Evolutionary conservation across 2,329 filamentous ascomycete species (phyloP), one percentile per base, ranked within the genome.

Genomic region (Sporothrix sp.): DNA sequence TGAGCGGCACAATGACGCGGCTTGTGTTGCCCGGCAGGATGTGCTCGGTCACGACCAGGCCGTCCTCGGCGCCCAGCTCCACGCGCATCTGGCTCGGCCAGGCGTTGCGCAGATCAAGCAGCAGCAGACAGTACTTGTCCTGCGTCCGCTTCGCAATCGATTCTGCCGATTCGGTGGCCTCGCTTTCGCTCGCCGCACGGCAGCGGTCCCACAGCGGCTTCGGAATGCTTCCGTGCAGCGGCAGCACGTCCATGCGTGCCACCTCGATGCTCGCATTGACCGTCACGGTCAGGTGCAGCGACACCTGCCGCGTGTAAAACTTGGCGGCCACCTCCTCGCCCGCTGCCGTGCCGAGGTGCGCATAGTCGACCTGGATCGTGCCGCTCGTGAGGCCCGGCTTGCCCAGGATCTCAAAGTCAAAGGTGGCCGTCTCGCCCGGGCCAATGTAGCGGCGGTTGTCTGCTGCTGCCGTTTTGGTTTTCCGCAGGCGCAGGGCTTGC

Each of bases 231-330:
- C 79, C 77, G 43, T 80, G 79, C 10, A 95, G 75, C 1, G 88
- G 82, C 30, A 93, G 66, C 16, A 94, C 74, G 60, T 96, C 90
- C 57, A 90, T 81, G 33, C 87, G 78, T 30, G 82, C 76, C 9
- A 96, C 72, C 61, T 96, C 88, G 23, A 96, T 75, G 60, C 88
- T 93, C 3, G 89, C 86, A 62, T 96, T 96, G 43, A 97, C 91
- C 5, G 91, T 96, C 14, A 96, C 79, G 0, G 84, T 87, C 52
- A 97, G 71, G 13, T 88, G 85, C 25, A 95, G 72, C 16, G 83
- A 82, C 14, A 95, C 75, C 62, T 93, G 87, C 35, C 90, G 78
- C 0, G 90, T 95, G 61, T 89, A 87, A 61, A 95, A 95, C 30
- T 79, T 75, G 32, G 84, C 81, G 21, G 76, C 74, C 2, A 90